phyloP scores from a whole-genome alignment of 257 asterid genomes.

The Solanum dulcamara region DNA sequence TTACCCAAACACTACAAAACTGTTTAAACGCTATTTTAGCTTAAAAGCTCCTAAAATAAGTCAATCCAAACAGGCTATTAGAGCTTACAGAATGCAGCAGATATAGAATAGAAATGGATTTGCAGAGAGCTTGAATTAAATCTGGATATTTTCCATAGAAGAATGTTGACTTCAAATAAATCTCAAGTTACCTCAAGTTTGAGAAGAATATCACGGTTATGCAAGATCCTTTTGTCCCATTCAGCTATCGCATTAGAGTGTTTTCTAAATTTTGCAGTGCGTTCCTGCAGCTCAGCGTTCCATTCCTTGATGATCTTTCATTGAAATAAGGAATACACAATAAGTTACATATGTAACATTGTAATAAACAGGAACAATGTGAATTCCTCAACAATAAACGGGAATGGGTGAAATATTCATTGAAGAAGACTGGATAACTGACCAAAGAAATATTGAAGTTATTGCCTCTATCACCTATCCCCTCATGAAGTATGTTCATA shows the following conservation, averaged over 20 bases:
- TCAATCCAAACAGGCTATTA: too few relatives aligned
- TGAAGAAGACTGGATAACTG: neutral
- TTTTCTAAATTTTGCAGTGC: slow-evolving; percentile 72
- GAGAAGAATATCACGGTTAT: slow-evolving; percentile 87
- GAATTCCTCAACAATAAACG: neutral
- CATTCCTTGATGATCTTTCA: slow-evolving; percentile 88
- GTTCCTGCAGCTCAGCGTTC: slow-evolving; percentile 93
- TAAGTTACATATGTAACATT: neutral
- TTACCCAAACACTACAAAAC: too few relatives aligned
- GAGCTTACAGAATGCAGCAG: neutral
- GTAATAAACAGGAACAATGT: neutral
- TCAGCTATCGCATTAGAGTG: slow-evolving; percentile 95
- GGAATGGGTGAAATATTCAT: neutral
- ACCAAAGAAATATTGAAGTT: neutral
- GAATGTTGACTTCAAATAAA: neutral
- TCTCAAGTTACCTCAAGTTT: slow-evolving; percentile 62
- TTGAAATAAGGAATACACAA: neutral
- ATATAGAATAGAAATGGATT: neutral
- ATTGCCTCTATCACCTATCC: neutral
- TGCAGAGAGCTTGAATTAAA: neutral
- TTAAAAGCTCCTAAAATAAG: too few relatives aligned
- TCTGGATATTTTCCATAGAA: neutral
- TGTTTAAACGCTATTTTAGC: too few relatives aligned
- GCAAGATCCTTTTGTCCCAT: slow-evolving; percentile 91
- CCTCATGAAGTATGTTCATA: neutral